Percentiles rank a stretch among this genome's conserved stretches.
These are phyloP conservation scores for Dothidotthia symphoricarpi DNA, from an alignment of 2,329 filamentous ascomycete species.

Conservation along the genomic window DNA sequence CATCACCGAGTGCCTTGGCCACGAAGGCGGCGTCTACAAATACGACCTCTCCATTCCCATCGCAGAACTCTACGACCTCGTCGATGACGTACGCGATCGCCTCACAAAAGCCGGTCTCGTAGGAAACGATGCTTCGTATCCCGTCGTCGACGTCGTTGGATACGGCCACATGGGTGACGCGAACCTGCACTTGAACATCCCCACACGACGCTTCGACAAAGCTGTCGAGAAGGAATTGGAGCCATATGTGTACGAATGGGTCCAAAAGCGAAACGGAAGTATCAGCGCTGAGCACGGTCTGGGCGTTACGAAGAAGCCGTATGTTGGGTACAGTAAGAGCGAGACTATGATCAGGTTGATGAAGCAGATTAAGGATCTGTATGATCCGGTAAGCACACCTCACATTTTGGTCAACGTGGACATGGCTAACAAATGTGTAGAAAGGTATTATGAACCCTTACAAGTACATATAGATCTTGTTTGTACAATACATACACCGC, in stretches of 20 bases:
- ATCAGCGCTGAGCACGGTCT: conserved; percentile 97
- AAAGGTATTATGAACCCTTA: conserved; percentile 99
- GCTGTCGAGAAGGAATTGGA: conserved; percentile 83
- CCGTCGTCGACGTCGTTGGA: conserved; percentile 86
- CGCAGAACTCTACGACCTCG: conserved; percentile 79
- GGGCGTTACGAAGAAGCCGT: conserved; percentile 93
- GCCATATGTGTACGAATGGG: conserved; percentile 98
- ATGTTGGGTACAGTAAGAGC: conserved; percentile 87
- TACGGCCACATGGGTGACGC: conserved; percentile 98
- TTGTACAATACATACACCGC: neutral
- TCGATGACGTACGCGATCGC: conserved; percentile 76
- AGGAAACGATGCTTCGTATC: conserved; percentile 67
- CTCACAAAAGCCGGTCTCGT: conserved; percentile 73
- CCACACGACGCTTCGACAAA: conserved; percentile 79
- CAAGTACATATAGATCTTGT: conserved; percentile 70
- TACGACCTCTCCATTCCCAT: conserved; percentile 97
- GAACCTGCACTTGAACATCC: conserved; percentile 91
- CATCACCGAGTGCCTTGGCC: conserved; percentile 82
- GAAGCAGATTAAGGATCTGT: conserved; percentile 91
- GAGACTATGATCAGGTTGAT: conserved; percentile 85
- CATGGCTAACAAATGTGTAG: conserved; percentile 47
- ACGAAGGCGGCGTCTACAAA: conserved; percentile 96
- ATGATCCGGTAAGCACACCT: conserved; percentile 84
- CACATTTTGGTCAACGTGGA: neutral
- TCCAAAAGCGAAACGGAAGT: conserved; percentile 79